Percentiles rank a stretch among this genome's conserved stretches.
phyloP scores from a whole-genome alignment of 495 filamentous ascomycete genomes.

The Echria macrotheca region DNA sequence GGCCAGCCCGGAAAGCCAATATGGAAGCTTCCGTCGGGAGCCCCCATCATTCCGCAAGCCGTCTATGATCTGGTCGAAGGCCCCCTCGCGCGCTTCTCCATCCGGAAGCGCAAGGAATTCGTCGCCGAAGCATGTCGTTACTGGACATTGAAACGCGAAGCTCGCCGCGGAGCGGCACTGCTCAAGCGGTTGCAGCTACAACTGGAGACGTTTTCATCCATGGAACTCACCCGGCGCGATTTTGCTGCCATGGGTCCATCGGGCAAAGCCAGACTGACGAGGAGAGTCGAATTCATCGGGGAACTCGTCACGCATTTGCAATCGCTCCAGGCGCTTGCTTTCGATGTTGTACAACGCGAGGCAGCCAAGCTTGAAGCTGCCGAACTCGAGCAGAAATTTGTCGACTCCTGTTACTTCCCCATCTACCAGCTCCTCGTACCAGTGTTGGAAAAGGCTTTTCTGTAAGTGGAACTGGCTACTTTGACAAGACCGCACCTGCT shows the following conservation, averaged over 20 bases:
- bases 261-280: constrained; percentile 68
- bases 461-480: constrained; percentile 57
- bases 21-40: constrained; percentile 93
- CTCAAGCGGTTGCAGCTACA: constrained; percentile 90
- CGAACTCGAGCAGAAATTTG: constrained; percentile 64
- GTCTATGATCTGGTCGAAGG: constrained; percentile 76
- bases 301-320: constrained; percentile 69
- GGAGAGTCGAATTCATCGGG: constrained; percentile 83
- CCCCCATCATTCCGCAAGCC: constrained; percentile 84
- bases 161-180: constrained; percentile 81
- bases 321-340: constrained; percentile 61
- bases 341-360: constrained; percentile 67
- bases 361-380: constrained; percentile 66
- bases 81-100: constrained; percentile 70
- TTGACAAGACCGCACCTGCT: too few relatives aligned
- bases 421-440: constrained; percentile 71
- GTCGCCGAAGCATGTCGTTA: constrained; percentile 90
- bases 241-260: constrained; percentile 86
- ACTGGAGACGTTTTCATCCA: constrained; percentile 89
- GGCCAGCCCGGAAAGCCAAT: constrained; percentile 60
- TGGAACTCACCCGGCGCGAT: constrained; percentile 91
- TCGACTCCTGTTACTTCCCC: constrained; percentile 88
- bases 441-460: constrained; percentile 69
- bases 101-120: constrained; percentile 85
- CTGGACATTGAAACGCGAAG: constrained; percentile 96